These are phyloP conservation scores for Postia placenta DNA, from an alignment of 768 basidiomycete species.

Conservation along the genomic window DNA sequence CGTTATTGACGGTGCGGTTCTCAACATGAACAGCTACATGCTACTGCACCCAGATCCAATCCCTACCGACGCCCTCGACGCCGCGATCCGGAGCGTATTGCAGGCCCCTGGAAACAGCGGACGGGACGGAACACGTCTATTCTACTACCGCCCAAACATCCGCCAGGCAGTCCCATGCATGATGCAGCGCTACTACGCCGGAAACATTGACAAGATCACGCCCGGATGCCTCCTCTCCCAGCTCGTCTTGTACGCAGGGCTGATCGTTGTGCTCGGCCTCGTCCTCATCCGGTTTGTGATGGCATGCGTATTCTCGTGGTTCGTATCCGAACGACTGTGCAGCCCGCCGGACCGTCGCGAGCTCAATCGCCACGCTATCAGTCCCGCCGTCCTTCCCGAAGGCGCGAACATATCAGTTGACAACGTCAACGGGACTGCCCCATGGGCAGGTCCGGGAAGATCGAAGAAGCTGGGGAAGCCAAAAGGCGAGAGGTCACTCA, in stretches of 20 bases:
- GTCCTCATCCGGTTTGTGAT: conserved; percentile 90
- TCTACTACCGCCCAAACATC: conserved; percentile 65
- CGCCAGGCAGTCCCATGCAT: conserved; percentile 74
- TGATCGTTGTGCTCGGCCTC: conserved; percentile 87
- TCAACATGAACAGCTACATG: conserved; percentile 89
- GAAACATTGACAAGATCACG: conserved; percentile 93
- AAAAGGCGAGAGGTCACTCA: conserved; percentile 44
- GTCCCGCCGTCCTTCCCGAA: conserved; percentile 93
- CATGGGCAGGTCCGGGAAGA: conserved; percentile 71
- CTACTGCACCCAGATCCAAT: conserved; percentile 62
- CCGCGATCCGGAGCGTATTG: conserved; percentile 73
- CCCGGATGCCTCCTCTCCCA: conserved; percentile 92
- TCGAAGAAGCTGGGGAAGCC: conserved; percentile 44
- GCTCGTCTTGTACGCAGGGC: conserved; percentile 83
- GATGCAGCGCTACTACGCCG: conserved; percentile 80
- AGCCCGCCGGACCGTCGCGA: conserved; percentile 66
- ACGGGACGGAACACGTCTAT: conserved; percentile 87
- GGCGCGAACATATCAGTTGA: conserved; percentile 93
- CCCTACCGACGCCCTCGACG: conserved; percentile 72
- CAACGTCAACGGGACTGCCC: conserved; percentile 88
- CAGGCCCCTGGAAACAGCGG: conserved; percentile 47
- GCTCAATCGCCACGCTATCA: conserved; percentile 79
- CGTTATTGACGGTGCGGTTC: conserved; percentile 89
- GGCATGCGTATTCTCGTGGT: conserved; percentile 98
- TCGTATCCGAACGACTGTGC: conserved; percentile 77